phyloP scores from a whole-genome alignment of 2,329 filamentous ascomycete species.

The Chaetomiaceae sp. region DNA sequence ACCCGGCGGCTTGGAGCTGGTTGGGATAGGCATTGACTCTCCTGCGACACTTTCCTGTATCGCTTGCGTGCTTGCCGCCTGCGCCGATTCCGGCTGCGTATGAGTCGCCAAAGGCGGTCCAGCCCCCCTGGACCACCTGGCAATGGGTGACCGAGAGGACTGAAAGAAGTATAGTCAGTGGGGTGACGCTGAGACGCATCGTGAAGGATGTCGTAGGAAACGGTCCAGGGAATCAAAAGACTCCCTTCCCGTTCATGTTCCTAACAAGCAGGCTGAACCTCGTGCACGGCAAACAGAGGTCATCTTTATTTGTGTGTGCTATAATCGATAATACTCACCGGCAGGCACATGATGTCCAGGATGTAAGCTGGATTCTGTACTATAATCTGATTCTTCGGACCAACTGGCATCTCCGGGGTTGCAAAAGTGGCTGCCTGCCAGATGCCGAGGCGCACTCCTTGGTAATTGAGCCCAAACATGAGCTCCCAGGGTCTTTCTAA shows the following conservation, averaged over 20 bases:
- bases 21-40: neutral
- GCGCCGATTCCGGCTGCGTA: neutral
- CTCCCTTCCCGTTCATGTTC: neutral
- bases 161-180: neutral
- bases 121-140: neutral
- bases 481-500: too few relatives aligned
- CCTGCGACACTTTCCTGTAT: neutral
- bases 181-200: neutral
- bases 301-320: too few relatives aligned
- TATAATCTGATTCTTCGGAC: too few relatives aligned
- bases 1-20: neutral
- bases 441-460: too few relatives aligned
- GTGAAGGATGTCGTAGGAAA: neutral
- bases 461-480: too few relatives aligned
- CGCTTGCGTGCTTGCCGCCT: neutral
- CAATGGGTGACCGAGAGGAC: neutral
- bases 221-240: neutral
- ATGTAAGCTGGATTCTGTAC: too few relatives aligned
- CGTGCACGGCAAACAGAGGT: too few relatives aligned
- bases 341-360: too few relatives aligned
- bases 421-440: too few relatives aligned
- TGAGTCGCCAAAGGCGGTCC: constrained; percentile 3
- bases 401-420: too few relatives aligned
- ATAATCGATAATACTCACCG: too few relatives aligned
- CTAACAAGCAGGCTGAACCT: neutral